Evolutionary conservation across 768 basidiomycete species (phyloP).

Genomic region (Kwoniella botswanensis): DNA sequence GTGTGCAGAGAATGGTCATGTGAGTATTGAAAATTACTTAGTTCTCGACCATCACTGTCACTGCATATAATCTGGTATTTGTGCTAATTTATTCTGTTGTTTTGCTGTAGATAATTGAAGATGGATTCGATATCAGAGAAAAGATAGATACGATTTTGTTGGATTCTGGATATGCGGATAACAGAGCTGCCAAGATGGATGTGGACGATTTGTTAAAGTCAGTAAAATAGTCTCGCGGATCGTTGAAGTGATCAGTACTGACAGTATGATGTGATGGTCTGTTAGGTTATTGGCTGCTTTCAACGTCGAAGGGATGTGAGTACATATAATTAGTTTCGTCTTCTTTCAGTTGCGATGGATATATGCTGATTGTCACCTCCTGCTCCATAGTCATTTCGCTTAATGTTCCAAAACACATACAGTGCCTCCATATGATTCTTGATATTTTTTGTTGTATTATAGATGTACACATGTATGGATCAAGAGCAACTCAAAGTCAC

Average conservation of each 20-base stretch:
- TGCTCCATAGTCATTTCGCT: constrained; percentile 4
- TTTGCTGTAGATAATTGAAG: constrained; percentile 67
- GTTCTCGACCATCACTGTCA: no score
- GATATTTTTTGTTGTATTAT: not conserved
- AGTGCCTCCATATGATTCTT: not conserved
- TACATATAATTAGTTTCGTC: not conserved
- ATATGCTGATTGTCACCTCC: not conserved
- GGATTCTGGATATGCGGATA: constrained; percentile 74
- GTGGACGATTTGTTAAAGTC: constrained; percentile 89
- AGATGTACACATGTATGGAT: not conserved
- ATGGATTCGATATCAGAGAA: constrained; percentile 70
- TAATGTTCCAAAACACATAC: not conserved
- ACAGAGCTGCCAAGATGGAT: constrained; percentile 89
- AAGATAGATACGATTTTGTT: constrained; percentile 74
- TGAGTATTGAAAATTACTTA: constrained; percentile 35
- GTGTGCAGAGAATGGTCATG: constrained; percentile 72
- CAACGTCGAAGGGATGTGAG: constrained; percentile 56
- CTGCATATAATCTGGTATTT: not conserved
- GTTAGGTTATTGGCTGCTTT: constrained; percentile 53
- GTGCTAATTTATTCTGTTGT: not conserved
- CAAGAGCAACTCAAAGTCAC: not conserved
- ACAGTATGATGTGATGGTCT: constrained; percentile 7
- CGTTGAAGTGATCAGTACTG: constrained; percentile 4
- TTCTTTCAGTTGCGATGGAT: not conserved
- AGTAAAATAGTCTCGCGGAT: constrained; percentile 45